Evolutionary conservation across 192 early-diverging fungal genomes (phyloP).

Genomic region (Mortierella antarctica): DNA sequence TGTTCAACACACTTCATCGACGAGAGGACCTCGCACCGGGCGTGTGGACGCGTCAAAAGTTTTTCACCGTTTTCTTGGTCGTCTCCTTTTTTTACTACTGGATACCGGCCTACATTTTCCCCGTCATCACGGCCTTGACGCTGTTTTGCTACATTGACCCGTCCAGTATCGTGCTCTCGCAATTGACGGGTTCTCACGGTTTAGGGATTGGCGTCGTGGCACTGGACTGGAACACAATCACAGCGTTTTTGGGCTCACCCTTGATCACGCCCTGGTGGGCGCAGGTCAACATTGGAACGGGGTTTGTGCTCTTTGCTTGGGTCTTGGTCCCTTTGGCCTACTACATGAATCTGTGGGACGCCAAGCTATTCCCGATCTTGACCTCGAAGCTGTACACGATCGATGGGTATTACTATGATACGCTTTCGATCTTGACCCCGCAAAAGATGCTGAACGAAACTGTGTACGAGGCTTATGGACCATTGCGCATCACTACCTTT

Average conservation of each 20-base stretch:
- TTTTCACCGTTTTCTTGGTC: conserved; percentile 55
- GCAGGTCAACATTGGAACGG: conserved; percentile 71
- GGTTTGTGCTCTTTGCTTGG: conserved; percentile 76
- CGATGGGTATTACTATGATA: conserved; percentile 55
- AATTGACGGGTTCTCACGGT: conserved; percentile 64
- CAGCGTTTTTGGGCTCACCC: conserved; percentile 55
- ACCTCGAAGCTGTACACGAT: conserved; percentile 53
- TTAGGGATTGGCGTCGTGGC: conserved; percentile 77
- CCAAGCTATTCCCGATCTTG: conserved; percentile 53
- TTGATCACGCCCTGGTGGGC: conserved; percentile 62
- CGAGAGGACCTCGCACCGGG: conserved; percentile 24
- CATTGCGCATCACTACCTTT: conserved; percentile 59
- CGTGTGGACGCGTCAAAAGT: conserved; percentile 47
- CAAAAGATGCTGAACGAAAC: conserved; percentile 49
- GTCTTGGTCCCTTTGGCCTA: conserved; percentile 73
- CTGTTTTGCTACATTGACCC: conserved; percentile 41
- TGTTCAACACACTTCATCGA: conserved; percentile 60
- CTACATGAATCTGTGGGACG: conserved; percentile 71
- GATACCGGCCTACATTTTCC: conserved; percentile 52
- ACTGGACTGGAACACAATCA: conserved; percentile 75
- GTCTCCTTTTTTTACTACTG: conserved; percentile 64
- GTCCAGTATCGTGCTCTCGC: conserved; percentile 30
- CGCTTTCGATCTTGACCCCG: conserved; percentile 43
- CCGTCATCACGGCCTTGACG: conserved; percentile 37
- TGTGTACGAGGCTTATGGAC: conserved; percentile 57